A percentile compares a stretch with the other conserved stretches of the same genome.
Conservation (phyloP, 805 yeast genomes). For the Candida alai region DNA sequence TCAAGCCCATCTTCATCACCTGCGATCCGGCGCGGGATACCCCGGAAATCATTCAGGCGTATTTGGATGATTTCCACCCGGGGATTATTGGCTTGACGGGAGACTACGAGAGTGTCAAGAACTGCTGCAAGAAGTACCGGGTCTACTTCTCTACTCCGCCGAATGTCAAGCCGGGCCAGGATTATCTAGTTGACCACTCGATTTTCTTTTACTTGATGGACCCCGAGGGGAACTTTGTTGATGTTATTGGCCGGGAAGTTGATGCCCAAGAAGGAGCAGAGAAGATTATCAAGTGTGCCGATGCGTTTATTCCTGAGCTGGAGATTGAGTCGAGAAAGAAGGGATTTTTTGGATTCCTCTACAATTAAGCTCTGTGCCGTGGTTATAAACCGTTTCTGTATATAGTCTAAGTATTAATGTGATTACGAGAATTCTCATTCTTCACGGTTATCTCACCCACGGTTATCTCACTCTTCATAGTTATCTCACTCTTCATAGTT, state of each 20-base stretch:
- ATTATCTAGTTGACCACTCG: slow-evolving; percentile 94
- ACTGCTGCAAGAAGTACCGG: slow-evolving; percentile 81
- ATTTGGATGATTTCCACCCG: slow-evolving; percentile 86
- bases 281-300: slow-evolving; percentile 71
- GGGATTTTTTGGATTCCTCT: slow-evolving; percentile 57
- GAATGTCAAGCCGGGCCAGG: slow-evolving; percentile 91
- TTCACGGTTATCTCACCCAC: not conserved
- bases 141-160: slow-evolving; percentile 98
- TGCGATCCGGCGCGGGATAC: slow-evolving; percentile 96
- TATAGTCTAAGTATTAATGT: not conserved
- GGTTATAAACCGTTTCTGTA: slow-evolving; percentile 1
- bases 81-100: slow-evolving; percentile 90
- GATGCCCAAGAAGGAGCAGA: slow-evolving; percentile 73
- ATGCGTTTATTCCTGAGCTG: slow-evolving; percentile 67
- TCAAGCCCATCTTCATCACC: slow-evolving; percentile 89
- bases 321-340: slow-evolving; percentile 64
- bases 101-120: slow-evolving; percentile 76
- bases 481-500: too few relatives aligned
- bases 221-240: slow-evolving; percentile 94
- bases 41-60: slow-evolving; percentile 79
- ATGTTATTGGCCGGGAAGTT: slow-evolving; percentile 89
- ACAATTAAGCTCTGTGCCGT: too few relatives aligned
- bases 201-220: slow-evolving; percentile 97
- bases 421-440: not conserved
- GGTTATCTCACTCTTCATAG: too few relatives aligned